Evolutionary conservation across 495 filamentous ascomycete genomes (phyloP), one percentile per base, ranked within the genome.

Genomic region (Acidiella bohemica): DNA sequence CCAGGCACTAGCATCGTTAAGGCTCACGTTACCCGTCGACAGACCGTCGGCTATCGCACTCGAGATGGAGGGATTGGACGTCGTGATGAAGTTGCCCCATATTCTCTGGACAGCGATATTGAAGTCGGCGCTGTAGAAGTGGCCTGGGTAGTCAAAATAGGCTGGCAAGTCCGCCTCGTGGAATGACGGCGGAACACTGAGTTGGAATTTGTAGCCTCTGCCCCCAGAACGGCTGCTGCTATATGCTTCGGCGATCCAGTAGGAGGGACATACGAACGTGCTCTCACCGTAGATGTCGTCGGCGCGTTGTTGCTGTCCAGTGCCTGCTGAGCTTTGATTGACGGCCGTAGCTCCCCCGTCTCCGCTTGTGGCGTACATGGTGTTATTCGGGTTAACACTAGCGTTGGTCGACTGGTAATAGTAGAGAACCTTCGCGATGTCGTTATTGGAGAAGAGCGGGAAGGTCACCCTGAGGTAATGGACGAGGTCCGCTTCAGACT

Each of bases 191-290:
- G 68, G 67, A 1, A 73, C 65, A 13, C 66, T 72, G 53, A 72
- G 78, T 54, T 78, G 68, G 46, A 77, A 81, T 27, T 70, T 67
- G 59, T 63, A 79, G 21, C 62, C 58, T 14, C 56, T 42, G 17
- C 14, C 27, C 32, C 21, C 26, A 21, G 56, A 46, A 51, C 41
- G 41, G 5, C 50, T 41, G 32, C 35, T 19, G n/a, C 59, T 48
- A 50, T 71, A 78, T n/a, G 72, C 73, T 18, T 70, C 64, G 8
- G 71, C 73, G 22, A 79, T 59, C 74, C 73, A 81, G 52, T 76
- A 70, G 0, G 71, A 63, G 0, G 75, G 72, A 45, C 75, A 81
- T 46, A 62, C 22, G 36, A 39, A 37, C 5, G 63, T 68, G 12
- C 64, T 66, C 51, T 80, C 77, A 41, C 68, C 69, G 36, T 66